Evolutionary conservation across 495 filamentous ascomycete genomes (phyloP), one percentile per base, ranked within the genome.

Genomic region (Margaritispora aquatica): DNA sequence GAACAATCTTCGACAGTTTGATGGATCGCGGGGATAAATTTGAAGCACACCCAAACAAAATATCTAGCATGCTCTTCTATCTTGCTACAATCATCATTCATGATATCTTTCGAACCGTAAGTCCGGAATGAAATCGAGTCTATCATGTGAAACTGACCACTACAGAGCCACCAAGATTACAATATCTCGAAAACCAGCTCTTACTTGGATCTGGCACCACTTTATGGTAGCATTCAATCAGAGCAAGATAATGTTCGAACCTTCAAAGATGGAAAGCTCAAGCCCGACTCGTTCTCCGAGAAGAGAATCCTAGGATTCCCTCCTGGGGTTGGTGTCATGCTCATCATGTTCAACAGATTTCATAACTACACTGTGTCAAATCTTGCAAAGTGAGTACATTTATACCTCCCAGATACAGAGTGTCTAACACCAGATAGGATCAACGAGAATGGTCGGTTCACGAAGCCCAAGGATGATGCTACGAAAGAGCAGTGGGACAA

Each of bases 71-170:
- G 56, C 74, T 97, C 13, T 97, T 92, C 78, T 92, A 97, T 63
- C 82, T 92, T 68, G 92, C 90, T 7, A 88, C 85, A 17, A 89
- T 96, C 56, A 92, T 96, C 60, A 96, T 94, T 65, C 92, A 96
- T 63, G 88, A 85, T 77, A 67, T 75, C 55, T 79, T 77, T 57
- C 64, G 70, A 10, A 76, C 75, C 2, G 60, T 63, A 22, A 58
- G 64, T 48, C 29, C 1, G 22, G 24, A 10, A 9, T 24, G 29
- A 34, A 34, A 34, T 13, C 29, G 13, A 34, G 29, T 34, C 29
- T 34, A 13, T 5, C 29, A 5, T 34, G 5, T 24, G 47, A n/a
- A n/a, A n/a, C 47, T 50, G 17, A 50, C 17, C n/a, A 24, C 3
- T 5, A 23, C 17, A 67, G 66, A 47, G 55, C 36, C 80, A 78